These are phyloP conservation scores for Obelidium mucronatum DNA, from an alignment of 192 early-diverging fungal genomes.

Conservation along the genomic window DNA sequence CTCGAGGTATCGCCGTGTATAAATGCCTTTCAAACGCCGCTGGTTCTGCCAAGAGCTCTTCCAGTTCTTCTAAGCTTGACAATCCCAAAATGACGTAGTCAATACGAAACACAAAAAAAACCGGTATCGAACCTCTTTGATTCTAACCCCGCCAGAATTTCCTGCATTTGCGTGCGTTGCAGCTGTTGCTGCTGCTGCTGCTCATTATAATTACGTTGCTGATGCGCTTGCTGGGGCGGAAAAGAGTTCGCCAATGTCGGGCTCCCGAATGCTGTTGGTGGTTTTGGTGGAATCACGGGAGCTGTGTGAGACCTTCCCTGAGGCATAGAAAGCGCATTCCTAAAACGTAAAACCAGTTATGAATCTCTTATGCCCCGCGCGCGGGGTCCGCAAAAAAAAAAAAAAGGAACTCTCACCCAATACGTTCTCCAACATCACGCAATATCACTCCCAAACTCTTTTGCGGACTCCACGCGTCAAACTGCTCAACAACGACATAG, in stretches of 20 bases:
- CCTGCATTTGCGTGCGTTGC: not conserved
- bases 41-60: slow-evolving; percentile 26
- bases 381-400: too few relatives aligned
- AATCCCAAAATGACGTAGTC: not conserved
- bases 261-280: too few relatives aligned
- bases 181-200: not conserved
- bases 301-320: too few relatives aligned
- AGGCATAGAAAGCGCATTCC: too few relatives aligned
- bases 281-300: too few relatives aligned
- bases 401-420: not conserved
- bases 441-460: not conserved
- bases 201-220: not conserved
- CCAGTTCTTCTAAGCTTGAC: slow-evolving; percentile 31
- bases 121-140: not conserved
- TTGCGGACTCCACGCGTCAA: slow-evolving; percentile 4
- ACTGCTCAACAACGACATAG: slow-evolving; percentile 15
- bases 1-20: slow-evolving; percentile 10
- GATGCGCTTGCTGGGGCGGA: too few relatives aligned
- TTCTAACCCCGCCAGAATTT: slow-evolving; percentile 2
- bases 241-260: too few relatives aligned
- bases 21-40: slow-evolving; percentile 34
- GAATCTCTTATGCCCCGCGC: too few relatives aligned
- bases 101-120: not conserved
- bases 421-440: not conserved
- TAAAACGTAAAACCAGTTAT: too few relatives aligned